Conservation (phyloP, 2,329 filamentous ascomycete genomes). For the Cladosporium austrohemisphaericum region DNA sequence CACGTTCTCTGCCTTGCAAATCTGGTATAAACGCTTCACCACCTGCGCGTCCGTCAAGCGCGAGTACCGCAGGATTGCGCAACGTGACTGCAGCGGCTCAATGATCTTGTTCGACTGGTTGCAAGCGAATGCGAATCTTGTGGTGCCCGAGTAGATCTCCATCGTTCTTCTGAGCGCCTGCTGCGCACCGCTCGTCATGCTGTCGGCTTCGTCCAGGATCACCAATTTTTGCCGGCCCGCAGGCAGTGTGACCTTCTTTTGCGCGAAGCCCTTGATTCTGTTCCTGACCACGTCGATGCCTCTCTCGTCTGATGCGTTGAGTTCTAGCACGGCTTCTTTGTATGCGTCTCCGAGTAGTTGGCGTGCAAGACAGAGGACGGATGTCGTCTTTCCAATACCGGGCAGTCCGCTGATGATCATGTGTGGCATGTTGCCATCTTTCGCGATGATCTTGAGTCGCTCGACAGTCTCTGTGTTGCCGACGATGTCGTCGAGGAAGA, state of each 20-base stretch:
- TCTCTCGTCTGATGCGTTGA: conserved; percentile 95
- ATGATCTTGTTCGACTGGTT: conserved; percentile 99
- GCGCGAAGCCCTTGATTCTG: conserved; percentile 95
- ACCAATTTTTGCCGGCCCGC: conserved; percentile 90
- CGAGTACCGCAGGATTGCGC: conserved; percentile 90
- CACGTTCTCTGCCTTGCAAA: conserved; percentile 88
- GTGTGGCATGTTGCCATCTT: conserved; percentile 98
- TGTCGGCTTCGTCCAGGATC: conserved; percentile 95
- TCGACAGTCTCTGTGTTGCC: conserved; percentile 98
- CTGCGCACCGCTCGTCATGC: conserved; percentile 94
- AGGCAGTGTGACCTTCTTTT: conserved; percentile 96
- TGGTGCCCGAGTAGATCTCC: conserved; percentile 98
- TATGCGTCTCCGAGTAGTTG: conserved; percentile 89
- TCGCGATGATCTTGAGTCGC: conserved; percentile 94
- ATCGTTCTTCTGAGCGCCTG: conserved; percentile 93
- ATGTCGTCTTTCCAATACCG: conserved; percentile 97
- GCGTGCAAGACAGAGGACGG: conserved; percentile 84
- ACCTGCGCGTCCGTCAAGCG: conserved; percentile 89
- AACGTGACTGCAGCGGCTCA: conserved; percentile 94
- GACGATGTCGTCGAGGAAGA: conserved; percentile 94
- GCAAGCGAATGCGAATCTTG: conserved; percentile 94
- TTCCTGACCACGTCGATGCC: conserved; percentile 97
- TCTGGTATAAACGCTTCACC: conserved; percentile 84
- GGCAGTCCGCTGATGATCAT: conserved; percentile 99
- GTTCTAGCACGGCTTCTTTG: conserved; percentile 93